phyloP scores from a whole-genome alignment of 352 stramenopile genomes.

The Pythium scleroteichum region DNA sequence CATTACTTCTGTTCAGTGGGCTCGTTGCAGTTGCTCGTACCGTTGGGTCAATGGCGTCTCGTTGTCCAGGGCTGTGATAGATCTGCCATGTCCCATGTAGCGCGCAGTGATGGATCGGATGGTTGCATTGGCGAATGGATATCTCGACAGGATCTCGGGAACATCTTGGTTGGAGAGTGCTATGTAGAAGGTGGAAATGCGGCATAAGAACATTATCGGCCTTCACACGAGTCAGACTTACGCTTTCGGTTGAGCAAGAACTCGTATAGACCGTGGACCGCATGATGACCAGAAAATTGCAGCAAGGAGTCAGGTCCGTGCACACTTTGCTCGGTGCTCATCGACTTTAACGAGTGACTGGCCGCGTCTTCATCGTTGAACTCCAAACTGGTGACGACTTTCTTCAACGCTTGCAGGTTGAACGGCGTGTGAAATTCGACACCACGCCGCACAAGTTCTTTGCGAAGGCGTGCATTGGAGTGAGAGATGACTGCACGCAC shows the following conservation, averaged over 20 bases:
- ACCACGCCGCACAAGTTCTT: conserved; percentile 63
- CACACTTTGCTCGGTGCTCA: conserved; percentile 29
- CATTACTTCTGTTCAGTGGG: too few relatives aligned
- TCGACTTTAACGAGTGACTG: background rate
- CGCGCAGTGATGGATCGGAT: conserved; percentile 55
- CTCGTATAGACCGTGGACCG: conserved; percentile 72
- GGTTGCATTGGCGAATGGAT: conserved; percentile 64
- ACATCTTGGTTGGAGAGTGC: conserved; percentile 81
- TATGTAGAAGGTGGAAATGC: conserved; percentile 19
- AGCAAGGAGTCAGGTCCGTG: conserved; percentile 67
- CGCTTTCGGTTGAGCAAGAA: conserved; percentile 78
- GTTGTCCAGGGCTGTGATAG: background rate
- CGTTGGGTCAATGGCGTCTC: conserved; percentile 3
- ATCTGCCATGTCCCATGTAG: conserved; percentile 34
- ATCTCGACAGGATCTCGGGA: conserved; percentile 48
- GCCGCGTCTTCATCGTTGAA: conserved; percentile 35
- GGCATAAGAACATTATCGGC: background rate
- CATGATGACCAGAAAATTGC: conserved; percentile 58
- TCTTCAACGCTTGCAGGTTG: conserved; percentile 27
- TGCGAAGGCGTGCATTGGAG: conserved; percentile 62
- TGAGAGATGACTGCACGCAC: conserved; percentile 68
- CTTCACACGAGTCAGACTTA: conserved; percentile 29
- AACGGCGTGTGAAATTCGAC: conserved; percentile 63
- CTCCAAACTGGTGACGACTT: conserved; percentile 29
- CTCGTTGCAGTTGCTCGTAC: too few relatives aligned